These are phyloP conservation scores for Takashimella koratensis DNA, from an alignment of 1,284 basidiomycete species.

Conservation along the genomic window DNA sequence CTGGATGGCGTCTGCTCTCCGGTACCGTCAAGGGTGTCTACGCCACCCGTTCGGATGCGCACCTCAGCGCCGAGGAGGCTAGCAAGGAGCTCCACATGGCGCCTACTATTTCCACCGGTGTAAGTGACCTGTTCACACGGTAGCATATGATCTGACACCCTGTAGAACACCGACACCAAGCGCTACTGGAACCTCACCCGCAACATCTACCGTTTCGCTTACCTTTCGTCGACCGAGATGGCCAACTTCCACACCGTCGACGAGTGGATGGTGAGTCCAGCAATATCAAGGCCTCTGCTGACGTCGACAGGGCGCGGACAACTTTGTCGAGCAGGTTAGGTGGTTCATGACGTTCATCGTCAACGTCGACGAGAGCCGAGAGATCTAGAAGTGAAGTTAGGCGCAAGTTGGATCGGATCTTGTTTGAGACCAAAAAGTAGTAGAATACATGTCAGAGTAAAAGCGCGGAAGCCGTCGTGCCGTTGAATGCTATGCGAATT, in stretches of 20 bases:
- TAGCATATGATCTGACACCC: background rate
- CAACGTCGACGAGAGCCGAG: constrained; percentile 36
- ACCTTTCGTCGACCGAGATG: constrained; percentile 11
- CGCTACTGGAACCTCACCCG: constrained; percentile 43
- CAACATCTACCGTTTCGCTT: constrained; percentile 44
- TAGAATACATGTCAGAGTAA: too few relatives aligned
- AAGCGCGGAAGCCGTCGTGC: too few relatives aligned
- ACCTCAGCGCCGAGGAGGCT: constrained; percentile 11
- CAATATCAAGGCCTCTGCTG: background rate
- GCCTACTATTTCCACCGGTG: constrained; percentile 34
- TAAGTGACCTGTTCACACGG: constrained; percentile 9
- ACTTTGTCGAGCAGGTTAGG: constrained; percentile 37
- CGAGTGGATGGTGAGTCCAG: constrained; percentile 28
- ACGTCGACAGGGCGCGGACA: constrained; percentile 25
- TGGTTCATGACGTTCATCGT: constrained; percentile 44
- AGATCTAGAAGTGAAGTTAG: constrained; percentile 13
- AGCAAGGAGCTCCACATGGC: constrained; percentile 31
- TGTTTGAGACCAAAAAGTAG: too few relatives aligned
- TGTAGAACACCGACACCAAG: constrained; percentile 44
- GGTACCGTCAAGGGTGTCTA: constrained; percentile 36
- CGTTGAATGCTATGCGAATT: too few relatives aligned
- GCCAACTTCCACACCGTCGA: constrained; percentile 39
- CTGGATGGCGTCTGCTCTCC: constrained; percentile 39
- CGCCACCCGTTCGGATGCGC: constrained; percentile 23
- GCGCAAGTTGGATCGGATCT: background rate